phyloP scores from a whole-genome alignment of 1,284 basidiomycete species.

The Rhodotorula sp. region DNA sequence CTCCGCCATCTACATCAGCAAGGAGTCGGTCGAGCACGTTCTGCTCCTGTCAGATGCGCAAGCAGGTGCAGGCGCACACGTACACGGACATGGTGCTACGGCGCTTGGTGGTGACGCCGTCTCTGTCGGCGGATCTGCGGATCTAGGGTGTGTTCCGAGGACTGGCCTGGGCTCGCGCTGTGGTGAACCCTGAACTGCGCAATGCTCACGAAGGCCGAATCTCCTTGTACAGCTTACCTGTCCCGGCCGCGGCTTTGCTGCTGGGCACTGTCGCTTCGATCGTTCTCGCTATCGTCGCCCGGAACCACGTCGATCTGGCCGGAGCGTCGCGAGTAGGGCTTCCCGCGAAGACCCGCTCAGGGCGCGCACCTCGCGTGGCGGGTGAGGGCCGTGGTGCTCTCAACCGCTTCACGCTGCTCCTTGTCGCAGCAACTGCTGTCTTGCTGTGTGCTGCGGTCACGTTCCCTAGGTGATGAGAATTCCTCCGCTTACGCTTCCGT shows the following conservation, averaged over 20 bases:
- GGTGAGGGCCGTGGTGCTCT: slow-evolving; percentile 27
- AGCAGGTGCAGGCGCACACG: slow-evolving; percentile 37
- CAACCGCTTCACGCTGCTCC: slow-evolving; percentile 52
- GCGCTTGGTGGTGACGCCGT: slow-evolving; percentile 37
- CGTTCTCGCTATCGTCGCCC: slow-evolving; percentile 16
- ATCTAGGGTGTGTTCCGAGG: not conserved
- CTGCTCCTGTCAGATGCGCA: slow-evolving; percentile 53
- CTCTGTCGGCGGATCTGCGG: not conserved
- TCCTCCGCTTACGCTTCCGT: too few species aligned
- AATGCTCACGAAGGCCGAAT: too few species aligned
- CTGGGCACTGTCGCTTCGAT: slow-evolving; percentile 51
- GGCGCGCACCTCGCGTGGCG: not conserved
- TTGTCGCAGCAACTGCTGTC: slow-evolving; percentile 14
- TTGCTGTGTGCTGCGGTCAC: too few species aligned
- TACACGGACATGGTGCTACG: slow-evolving; percentile 41
- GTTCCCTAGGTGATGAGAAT: too few species aligned
- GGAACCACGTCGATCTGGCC: slow-evolving; percentile 17
- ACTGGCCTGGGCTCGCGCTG: slow-evolving; percentile 39
- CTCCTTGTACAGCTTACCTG: slow-evolving; percentile 49
- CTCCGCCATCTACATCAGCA: slow-evolving; percentile 85
- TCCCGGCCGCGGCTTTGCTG: slow-evolving; percentile 66
- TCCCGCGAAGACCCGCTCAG: slow-evolving; percentile 16
- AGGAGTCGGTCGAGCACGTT: slow-evolving; percentile 84
- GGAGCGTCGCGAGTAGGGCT: slow-evolving; percentile 33
- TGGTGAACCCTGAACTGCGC: not conserved